Evolutionary conservation across 176 grass and related monocot genomes (phyloP).

Genomic region (Eragrostis nindensis): DNA sequence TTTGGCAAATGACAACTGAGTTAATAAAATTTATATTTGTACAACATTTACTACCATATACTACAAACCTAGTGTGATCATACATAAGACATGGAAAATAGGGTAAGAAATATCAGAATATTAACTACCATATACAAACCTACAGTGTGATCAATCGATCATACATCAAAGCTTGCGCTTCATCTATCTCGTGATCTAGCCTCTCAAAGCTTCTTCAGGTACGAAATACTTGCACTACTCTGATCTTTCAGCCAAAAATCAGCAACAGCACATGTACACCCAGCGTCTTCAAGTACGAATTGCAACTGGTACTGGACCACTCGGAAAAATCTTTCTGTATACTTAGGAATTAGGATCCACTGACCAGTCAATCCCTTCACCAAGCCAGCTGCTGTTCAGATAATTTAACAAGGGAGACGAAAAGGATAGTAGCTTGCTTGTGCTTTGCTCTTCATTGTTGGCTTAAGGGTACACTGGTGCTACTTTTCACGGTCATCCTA

Average conservation of each 20-base stretch:
- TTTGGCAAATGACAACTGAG: conserved; percentile 13
- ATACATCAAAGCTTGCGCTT: background rate
- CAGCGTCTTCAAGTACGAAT: background rate
- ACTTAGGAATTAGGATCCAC: conserved; percentile 9
- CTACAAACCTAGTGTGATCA: too few relatives aligned
- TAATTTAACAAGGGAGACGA: conserved; percentile 24
- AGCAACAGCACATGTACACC: conserved; percentile 28
- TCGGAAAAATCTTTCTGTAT: background rate
- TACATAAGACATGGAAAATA: too few relatives aligned
- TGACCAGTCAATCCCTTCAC: conserved; percentile 28
- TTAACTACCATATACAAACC: conserved; percentile 21
- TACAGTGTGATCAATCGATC: conserved; percentile 1
- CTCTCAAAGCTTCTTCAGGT: conserved; percentile 18
- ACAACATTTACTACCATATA: background rate
- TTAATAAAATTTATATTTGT: background rate
- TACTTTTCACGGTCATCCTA: conserved; percentile 31
- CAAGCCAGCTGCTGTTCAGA: conserved; percentile 14
- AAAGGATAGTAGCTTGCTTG: conserved; percentile 4
- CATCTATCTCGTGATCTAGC: conserved; percentile 15
- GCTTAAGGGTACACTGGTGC: conserved; percentile 5
- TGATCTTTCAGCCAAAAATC: conserved; percentile 28
- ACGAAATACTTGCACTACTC: background rate
- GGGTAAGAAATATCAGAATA: too few relatives aligned
- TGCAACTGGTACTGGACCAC: conserved; percentile 17
- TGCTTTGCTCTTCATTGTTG: conserved; percentile 13